Percentiles rank a stretch among this genome's conserved stretches.
phyloP scores from a whole-genome alignment of 495 filamentous ascomycete species.

The Aspergillus taichungensis region DNA sequence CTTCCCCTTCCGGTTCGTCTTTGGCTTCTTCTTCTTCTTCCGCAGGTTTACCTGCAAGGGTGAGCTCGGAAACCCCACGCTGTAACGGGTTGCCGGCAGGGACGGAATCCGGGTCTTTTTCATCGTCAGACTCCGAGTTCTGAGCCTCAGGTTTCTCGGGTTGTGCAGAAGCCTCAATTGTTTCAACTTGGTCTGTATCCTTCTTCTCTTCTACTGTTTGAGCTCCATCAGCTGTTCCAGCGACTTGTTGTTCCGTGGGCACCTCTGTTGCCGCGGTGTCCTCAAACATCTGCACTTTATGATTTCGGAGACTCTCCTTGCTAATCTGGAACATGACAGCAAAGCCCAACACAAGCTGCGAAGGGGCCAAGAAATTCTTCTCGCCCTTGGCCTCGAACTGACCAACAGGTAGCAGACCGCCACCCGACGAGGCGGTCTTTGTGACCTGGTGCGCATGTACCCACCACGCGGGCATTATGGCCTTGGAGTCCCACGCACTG shows the following conservation, averaged over 20 bases:
- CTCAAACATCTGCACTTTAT: slow-evolving; percentile 49
- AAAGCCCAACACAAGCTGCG: slow-evolving; percentile 80
- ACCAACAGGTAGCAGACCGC: slow-evolving; percentile 59
- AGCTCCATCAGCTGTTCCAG: background rate
- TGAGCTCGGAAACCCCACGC: slow-evolving; percentile 15
- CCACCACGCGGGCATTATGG: slow-evolving; percentile 93
- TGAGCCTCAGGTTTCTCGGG: slow-evolving; percentile 5
- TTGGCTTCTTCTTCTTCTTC: slow-evolving; percentile 14
- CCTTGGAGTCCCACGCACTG: slow-evolving; percentile 90
- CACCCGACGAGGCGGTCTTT: slow-evolving; percentile 70
- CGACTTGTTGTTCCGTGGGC: slow-evolving; percentile 3
- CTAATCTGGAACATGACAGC: slow-evolving; percentile 82
- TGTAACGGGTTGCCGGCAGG: slow-evolving; percentile 23
- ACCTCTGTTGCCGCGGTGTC: slow-evolving; percentile 17
- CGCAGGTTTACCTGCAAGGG: slow-evolving; percentile 24
- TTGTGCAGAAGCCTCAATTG: background rate
- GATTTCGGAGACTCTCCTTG: slow-evolving; percentile 73
- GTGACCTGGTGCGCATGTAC: slow-evolving; percentile 78
- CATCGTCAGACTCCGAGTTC: slow-evolving; percentile 19
- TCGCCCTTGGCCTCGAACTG: slow-evolving; percentile 72
- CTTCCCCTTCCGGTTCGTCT: slow-evolving; percentile 20
- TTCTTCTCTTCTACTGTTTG: background rate
- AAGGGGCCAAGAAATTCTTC: slow-evolving; percentile 85
- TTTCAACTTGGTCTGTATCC: background rate
- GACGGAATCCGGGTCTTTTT: slow-evolving; percentile 19